Evolutionary conservation across 441 rosid genomes (phyloP), one percentile per base, ranked within the genome.

Genomic region (Viola pubescens): DNA sequence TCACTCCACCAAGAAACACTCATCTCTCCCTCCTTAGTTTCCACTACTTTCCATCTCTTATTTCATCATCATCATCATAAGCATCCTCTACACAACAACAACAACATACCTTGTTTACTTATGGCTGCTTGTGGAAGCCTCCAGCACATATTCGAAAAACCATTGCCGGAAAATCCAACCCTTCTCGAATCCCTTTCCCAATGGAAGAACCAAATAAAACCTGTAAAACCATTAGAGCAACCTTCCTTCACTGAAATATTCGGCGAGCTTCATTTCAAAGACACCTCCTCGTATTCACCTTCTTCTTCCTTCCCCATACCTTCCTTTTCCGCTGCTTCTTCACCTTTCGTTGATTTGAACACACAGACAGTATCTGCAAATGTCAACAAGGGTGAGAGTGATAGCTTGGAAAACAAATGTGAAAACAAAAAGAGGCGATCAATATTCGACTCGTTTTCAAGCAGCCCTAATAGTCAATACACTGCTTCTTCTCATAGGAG

Each of bases 61-160:
- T 26, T 26, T 26, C 34, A 26, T 26, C 34, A 26, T 26, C 34
- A 26, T 26, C 34, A 26, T 26, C 34, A 26, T 26, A 1, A 26
- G 2, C 34, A 26, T 26, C 34, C 2, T 26, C 34, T 26, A 26
- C 34, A 26, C 34, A 26, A 26, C 34, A 16, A 26, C 34, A 16
- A 16, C 19, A 26, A 26, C 34, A 26, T 26, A 26, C 34, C 34
- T 26, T 26, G 3, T 26, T 26, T 26, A 26, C 34, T 26, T 69
- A 91, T 88, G 96, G 88, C 95, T 48, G 78, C 91, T 65, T 83
- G 81, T 67, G 83, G 80, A 67, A 75, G 95, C 71, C 78, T 85
- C 56, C 86, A 83, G 37, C 87, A 68, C 64, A 81, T 88, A 60
- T 84, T 91, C 58, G 94, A 86, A 38, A 82, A 68, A 52, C 65